Evolutionary conservation across 176 grass and related monocot species (phyloP), one percentile per base, ranked within the genome.

Genomic region (Paspalum vaginatum): DNA sequence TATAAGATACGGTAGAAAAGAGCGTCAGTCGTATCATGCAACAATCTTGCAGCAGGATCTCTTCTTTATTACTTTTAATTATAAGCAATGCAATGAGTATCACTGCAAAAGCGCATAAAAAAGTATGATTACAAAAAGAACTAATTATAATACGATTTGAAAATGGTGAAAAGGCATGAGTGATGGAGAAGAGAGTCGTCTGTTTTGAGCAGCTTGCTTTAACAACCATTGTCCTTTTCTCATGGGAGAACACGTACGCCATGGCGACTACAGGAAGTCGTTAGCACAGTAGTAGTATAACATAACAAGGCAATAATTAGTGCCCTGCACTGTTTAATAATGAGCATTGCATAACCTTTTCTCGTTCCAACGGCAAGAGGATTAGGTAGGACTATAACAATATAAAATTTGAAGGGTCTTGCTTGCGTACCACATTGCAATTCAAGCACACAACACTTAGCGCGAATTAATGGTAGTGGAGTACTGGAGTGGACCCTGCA

Each of bases 311-410:
- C 39, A 55, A 72, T 44, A 37, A 72, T 72, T 72, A 26, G 53
- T 71, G 50, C 11, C 51, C 6, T 83, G 2, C 14, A 68, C n/a
- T 1, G 43, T 27, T 57, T 32, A 54, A 79, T 42, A 11, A 42
- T 45, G 11, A 68, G 21, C 7, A 43, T 43, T 5, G 64, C 54
- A 56, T 24, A 2, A 22, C 12, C 68, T 52, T 56, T 70, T 43
- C 41, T 45, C 41, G 41, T 47, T 65, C 37, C 9, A 68, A 57
- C 38, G 65, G 5, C 32, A 37, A 68, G 11, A 45, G 9, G 68
- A 41, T 49, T 52, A 51, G 43, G 26, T 72, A 62, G 25, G 46
- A 39, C 54, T 17, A 81, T 17, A 81, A 50, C 65, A 55, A 70
- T 70, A 40, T 6, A 70, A 69, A 58, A 70, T 5, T 69, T 2